Conservation (phyloP, 768 basidiomycete genomes). For the Tephrocybe sp. region DNA sequence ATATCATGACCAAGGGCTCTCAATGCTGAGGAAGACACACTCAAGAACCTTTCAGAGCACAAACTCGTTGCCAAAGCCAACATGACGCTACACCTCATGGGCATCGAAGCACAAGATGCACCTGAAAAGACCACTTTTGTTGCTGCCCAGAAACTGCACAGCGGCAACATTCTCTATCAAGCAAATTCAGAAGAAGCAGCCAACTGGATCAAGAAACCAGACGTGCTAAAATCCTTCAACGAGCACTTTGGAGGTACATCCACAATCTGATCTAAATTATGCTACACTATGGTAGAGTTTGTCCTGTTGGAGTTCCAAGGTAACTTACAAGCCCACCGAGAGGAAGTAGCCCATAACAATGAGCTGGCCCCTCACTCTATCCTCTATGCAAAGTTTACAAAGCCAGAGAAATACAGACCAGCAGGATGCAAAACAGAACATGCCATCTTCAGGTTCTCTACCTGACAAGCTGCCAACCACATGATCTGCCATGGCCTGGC, state of each 20-base stretch:
- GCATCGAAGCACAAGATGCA: neutral
- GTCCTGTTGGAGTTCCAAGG: conserved; percentile 21
- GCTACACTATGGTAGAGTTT: conserved; percentile 18
- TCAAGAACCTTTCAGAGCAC: too few species aligned
- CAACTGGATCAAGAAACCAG: conserved; percentile 13
- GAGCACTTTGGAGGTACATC: conserved; percentile 12
- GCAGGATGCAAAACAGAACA: conserved; percentile 22
- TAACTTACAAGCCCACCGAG: too few species aligned
- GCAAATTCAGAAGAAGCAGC: conserved; percentile 10
- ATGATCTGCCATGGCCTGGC: too few species aligned
- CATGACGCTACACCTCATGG: too few species aligned
- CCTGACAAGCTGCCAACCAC: conserved; percentile 21
- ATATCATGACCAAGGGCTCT: too few species aligned
- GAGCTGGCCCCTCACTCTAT: conserved; percentile 8
- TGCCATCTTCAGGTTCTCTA: conserved; percentile 20
- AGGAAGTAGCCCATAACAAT: conserved; percentile 17
- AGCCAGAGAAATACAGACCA: conserved; percentile 15
- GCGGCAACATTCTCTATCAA: conserved; percentile 18
- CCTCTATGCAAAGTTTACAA: conserved; percentile 23
- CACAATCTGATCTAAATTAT: conserved; percentile 4
- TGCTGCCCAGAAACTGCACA: conserved; percentile 9
- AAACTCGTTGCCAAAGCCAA: too few species aligned
- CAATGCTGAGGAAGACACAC: too few species aligned
- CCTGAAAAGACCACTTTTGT: conserved; percentile 9
- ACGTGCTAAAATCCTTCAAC: conserved; percentile 11